Percentiles rank a stretch among this genome's conserved stretches.
Conservation (phyloP, 345 rosid genomes). For the Conringia planisiliqua region DNA sequence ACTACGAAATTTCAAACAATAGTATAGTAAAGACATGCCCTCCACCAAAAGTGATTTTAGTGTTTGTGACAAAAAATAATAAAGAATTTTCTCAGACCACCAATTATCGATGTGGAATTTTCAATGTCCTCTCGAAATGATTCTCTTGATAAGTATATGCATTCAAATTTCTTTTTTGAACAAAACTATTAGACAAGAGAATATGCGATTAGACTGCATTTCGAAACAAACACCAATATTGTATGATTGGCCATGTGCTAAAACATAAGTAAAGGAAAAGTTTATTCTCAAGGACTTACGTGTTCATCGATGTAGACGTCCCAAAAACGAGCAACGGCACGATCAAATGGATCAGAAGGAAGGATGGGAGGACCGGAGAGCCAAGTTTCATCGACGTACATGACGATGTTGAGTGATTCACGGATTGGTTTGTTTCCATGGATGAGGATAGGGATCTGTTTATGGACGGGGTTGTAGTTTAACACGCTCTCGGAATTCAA, state of each 20-base stretch:
- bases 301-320: conserved; percentile 39
- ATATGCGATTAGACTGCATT: neutral
- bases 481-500: conserved; percentile 30
- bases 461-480: conserved; percentile 35
- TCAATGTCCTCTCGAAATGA: no score
- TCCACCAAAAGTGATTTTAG: neutral
- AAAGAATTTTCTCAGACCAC: no score
- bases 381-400: conserved; percentile 37
- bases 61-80: no score
- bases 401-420: conserved; percentile 36
- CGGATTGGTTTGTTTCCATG: conserved; percentile 38
- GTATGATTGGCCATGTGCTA: neutral
- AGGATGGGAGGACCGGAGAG: conserved; percentile 34
- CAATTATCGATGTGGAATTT: no score
- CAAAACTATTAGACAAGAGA: neutral
- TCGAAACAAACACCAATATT: no score
- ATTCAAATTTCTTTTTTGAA: neutral
- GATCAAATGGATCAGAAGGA: conserved; percentile 33
- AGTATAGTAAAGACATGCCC: neutral
- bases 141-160: neutral
- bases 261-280: neutral
- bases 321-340: conserved; percentile 38
- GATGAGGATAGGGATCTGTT: conserved; percentile 39
- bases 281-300: conserved; percentile 29
- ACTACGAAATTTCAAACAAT: neutral